These are phyloP conservation scores for Beauveria medogensis DNA, from an alignment of 2,329 filamentous ascomycete genomes.

Conservation along the genomic window DNA sequence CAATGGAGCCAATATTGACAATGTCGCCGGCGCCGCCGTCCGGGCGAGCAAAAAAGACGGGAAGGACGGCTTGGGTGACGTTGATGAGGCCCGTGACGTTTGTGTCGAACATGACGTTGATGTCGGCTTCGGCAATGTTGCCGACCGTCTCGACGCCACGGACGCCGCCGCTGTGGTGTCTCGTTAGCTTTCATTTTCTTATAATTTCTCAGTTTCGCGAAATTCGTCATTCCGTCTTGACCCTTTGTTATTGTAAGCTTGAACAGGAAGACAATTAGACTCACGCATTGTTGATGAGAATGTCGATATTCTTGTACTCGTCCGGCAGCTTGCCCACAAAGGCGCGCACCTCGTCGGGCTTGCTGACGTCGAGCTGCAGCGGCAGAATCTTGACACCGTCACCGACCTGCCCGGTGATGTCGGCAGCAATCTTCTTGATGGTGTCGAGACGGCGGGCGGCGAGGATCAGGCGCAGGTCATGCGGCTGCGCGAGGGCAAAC, in stretches of 20 bases:
- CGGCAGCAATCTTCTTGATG: constrained; percentile 64
- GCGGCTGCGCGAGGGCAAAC: constrained; percentile 78
- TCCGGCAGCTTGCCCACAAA: constrained; percentile 69
- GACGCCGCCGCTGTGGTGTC: constrained; percentile 62
- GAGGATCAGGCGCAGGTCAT: constrained; percentile 72
- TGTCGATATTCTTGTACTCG: constrained; percentile 76
- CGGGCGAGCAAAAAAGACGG: constrained; percentile 68
- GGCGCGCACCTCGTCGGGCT: constrained; percentile 60
- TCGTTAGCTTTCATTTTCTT: constrained; percentile 10
- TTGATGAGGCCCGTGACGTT: constrained; percentile 94
- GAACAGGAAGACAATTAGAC: constrained; percentile 19
- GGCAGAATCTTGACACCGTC: constrained; percentile 74
- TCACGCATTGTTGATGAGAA: constrained; percentile 94
- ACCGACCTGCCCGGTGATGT: constrained; percentile 71
- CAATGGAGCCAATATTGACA: constrained; percentile 89
- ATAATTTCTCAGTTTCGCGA: neutral
- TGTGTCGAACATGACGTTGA: constrained; percentile 80
- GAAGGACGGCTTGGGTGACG: constrained; percentile 87
- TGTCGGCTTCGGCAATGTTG: constrained; percentile 72
- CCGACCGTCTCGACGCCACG: constrained; percentile 82
- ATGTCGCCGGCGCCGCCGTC: constrained; percentile 81
- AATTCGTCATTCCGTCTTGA: neutral
- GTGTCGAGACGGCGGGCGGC: constrained; percentile 80
- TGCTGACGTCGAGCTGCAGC: constrained; percentile 81
- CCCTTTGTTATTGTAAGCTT: too few relatives aligned